Conservation (phyloP, 1,139 yeast genomes). For the Lodderomyces metapsilosis region DNA sequence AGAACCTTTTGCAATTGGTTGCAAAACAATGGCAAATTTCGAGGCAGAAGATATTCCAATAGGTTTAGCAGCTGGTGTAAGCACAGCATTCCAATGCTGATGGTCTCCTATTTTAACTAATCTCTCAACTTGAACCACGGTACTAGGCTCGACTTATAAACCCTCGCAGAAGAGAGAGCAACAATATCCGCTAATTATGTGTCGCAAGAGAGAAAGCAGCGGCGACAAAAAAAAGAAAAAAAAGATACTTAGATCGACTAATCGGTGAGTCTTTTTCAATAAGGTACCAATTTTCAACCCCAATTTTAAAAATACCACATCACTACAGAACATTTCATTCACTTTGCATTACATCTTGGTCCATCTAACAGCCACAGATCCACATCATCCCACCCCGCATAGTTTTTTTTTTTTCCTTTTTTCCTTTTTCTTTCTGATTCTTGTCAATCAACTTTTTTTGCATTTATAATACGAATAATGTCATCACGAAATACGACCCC, state of each 20-base stretch:
- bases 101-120: too few species aligned
- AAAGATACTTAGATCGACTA: conserved; percentile 2
- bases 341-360: neutral
- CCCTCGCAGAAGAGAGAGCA: too few species aligned
- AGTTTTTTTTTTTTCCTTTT: neutral
- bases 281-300: neutral
- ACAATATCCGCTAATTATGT: too few species aligned
- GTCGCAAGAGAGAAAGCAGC: neutral
- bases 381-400: neutral
- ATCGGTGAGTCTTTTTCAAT: neutral
- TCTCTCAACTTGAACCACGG: too few species aligned
- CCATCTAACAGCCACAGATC: neutral
- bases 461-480: neutral
- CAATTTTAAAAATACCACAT: neutral
- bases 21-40: neutral
- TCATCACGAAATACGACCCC: conserved; percentile 5
- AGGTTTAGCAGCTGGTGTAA: too few species aligned
- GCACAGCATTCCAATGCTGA: too few species aligned
- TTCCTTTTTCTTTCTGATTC: neutral
- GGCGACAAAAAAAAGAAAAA: neutral
- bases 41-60: too few species aligned
- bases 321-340: neutral
- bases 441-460: neutral
- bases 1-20: neutral
- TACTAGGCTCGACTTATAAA: too few species aligned